Conservation (phyloP, 768 basidiomycete species). For the Chalciporus piperatus region DNA sequence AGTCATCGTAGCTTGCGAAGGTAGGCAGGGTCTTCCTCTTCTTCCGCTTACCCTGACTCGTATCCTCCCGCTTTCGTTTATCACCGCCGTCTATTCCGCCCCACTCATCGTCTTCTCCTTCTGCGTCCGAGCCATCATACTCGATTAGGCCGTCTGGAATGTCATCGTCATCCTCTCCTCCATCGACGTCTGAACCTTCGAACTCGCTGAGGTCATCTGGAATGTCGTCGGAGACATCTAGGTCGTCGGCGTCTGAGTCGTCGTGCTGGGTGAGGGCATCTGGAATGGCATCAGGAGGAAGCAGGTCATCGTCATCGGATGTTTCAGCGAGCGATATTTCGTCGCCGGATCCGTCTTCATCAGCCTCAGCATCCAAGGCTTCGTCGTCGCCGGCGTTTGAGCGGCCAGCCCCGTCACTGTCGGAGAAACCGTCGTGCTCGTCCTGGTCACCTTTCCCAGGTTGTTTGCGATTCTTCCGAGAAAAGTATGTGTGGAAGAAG, state of each 20-base stretch:
- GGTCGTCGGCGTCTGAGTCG: conserved; percentile 38
- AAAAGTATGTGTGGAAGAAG: conserved; percentile 92
- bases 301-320: conserved; percentile 70
- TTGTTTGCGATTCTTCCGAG: conserved; percentile 59
- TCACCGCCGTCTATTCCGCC: conserved; percentile 43
- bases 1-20: conserved; percentile 87
- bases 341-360: conserved; percentile 39
- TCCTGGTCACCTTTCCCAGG: conserved; percentile 41
- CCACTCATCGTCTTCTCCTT: conserved; percentile 26
- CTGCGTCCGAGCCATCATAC: conserved; percentile 51
- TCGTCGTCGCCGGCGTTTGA: conserved; percentile 34
- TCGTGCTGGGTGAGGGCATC: conserved; percentile 60
- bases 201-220: conserved; percentile 56
- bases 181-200: conserved; percentile 47
- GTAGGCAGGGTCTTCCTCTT: conserved; percentile 68
- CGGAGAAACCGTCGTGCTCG: conserved; percentile 31
- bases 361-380: conserved; percentile 24
- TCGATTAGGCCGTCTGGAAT: conserved; percentile 55
- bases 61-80: conserved; percentile 51
- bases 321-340: conserved; percentile 56
- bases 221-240: conserved; percentile 13
- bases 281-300: conserved; percentile 54
- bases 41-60: conserved; percentile 52
- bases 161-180: conserved; percentile 24
- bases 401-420: conserved; percentile 29